Evolutionary conservation across 2,329 filamentous ascomycete species (phyloP).

Genomic region (Rhinocladiella mackenziei): DNA sequence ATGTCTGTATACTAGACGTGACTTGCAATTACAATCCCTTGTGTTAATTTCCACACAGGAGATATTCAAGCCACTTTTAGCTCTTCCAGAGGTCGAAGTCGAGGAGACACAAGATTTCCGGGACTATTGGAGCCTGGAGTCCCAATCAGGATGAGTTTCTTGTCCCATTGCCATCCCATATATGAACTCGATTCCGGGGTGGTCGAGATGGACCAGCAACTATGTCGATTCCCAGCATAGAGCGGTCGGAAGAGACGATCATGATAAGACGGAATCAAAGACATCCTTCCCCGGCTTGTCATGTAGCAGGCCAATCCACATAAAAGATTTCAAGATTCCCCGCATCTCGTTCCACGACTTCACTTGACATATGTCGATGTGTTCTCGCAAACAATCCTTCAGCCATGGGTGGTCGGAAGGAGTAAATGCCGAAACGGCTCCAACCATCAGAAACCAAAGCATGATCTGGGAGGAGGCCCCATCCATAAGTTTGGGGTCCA

Average conservation of each 20-base stretch:
- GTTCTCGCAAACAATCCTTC: neutral
- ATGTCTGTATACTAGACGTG: too few relatives aligned
- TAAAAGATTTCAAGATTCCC: slow-evolving; percentile 29
- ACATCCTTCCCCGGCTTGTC: slow-evolving; percentile 32
- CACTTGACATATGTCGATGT: neutral
- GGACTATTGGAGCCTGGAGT: too few relatives aligned
- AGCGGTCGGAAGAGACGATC: slow-evolving; percentile 1
- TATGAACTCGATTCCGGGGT: too few relatives aligned
- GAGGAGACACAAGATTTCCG: too few relatives aligned
- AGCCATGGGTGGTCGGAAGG: slow-evolving; percentile 15
- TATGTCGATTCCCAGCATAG: too few relatives aligned
- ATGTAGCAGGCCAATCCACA: slow-evolving; percentile 36
- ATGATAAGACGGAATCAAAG: slow-evolving; percentile 15
- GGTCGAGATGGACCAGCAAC: too few relatives aligned
- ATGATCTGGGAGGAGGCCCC: slow-evolving; percentile 4
- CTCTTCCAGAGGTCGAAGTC: too few relatives aligned
- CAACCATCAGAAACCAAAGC: slow-evolving; percentile 30
- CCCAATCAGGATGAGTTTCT: too few relatives aligned
- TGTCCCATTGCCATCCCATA: too few relatives aligned
- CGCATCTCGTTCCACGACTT: slow-evolving; percentile 25
- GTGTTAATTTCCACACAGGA: too few relatives aligned
- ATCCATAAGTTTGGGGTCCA: slow-evolving; percentile 1
- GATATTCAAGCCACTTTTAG: too few relatives aligned
- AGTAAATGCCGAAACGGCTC: slow-evolving; percentile 15
- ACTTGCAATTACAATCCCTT: too few relatives aligned